Evolutionary conservation across 345 rosid species (phyloP).

Genomic region (Lepidium didymum): DNA sequence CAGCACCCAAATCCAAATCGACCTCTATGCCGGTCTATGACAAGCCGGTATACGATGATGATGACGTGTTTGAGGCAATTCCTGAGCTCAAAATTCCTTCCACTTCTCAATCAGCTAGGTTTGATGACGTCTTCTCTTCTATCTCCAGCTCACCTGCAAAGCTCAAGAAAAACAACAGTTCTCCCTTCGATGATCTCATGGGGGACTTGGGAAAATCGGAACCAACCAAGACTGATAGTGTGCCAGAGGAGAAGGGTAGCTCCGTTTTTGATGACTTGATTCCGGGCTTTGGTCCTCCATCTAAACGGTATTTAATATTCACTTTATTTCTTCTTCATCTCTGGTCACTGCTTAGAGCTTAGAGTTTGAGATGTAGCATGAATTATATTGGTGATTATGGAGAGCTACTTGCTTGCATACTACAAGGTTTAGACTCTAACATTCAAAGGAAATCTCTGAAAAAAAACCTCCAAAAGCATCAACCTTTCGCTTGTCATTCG

Average conservation of each 20-base stretch:
- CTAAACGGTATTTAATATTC: constrained; percentile 30
- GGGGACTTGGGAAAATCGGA: constrained; percentile 40
- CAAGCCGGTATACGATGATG: constrained; percentile 71
- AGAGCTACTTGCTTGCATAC: neutral
- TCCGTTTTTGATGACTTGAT: constrained; percentile 63
- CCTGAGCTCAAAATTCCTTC: constrained; percentile 57
- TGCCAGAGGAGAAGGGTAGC: constrained; percentile 24
- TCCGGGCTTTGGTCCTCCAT: constrained; percentile 58
- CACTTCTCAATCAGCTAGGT: constrained; percentile 30
- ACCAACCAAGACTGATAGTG: constrained; percentile 25
- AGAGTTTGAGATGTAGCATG: neutral
- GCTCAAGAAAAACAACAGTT: constrained; percentile 18
- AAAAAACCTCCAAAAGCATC: neutral
- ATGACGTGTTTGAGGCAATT: constrained; percentile 56
- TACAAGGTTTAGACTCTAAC: neutral
- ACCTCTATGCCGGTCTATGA: constrained; percentile 51
- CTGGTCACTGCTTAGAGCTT: neutral
- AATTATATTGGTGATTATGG: neutral
- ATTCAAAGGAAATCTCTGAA: neutral
- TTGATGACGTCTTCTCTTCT: constrained; percentile 37
- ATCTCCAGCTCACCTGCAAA: constrained; percentile 29
- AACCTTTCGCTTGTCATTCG: neutral
- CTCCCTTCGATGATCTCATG: constrained; percentile 53
- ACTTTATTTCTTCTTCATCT: neutral
- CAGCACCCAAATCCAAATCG: constrained; percentile 21